Evolutionary conservation across 106 monocot genomes (phyloP), one percentile per base, ranked within the genome.

Genomic region (Alisma plantagoaquatica): DNA sequence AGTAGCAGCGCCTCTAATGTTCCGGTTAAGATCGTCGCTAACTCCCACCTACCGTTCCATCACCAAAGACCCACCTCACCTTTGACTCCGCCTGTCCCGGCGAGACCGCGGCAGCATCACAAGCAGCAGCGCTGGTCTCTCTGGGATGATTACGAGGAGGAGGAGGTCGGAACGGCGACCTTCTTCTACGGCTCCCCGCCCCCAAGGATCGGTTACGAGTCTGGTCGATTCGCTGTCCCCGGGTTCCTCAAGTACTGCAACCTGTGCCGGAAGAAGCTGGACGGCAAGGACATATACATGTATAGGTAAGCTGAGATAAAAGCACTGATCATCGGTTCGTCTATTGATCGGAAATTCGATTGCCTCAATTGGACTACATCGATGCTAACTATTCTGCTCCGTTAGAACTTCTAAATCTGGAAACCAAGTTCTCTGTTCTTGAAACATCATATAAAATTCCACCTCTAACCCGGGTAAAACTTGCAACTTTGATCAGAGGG

Each of bases 251-350:
- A 65, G 46, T 17, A 31, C 33, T 80, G 86, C 67, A 56, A 27
- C 41, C 51, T 80, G 12, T 80, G 86, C 27, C 48, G 59, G 60
- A 76, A 80, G 71, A 61, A 61, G 32, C 80, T 86, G 25, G 70
- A 74, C 24, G 86, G 74, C 25, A 16, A 57, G n/a, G 86, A 86
- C 32, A 71, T 86, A 28, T 86, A 73, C 71, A 86, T 86, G 73
- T 86, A 86, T 52, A 77, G 74, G 86, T 86, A 65, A 53, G n/a
- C n/a, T n/a, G n/a, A n/a, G n/a, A n/a, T n/a, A n/a, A n/a, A n/a
- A n/a, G n/a, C n/a, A n/a, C n/a, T n/a, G n/a, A n/a, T n/a, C n/a
- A n/a, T n/a, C n/a, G n/a, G n/a, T n/a, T n/a, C n/a, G n/a, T n/a
- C n/a, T n/a, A n/a, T n/a, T n/a, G n/a, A n/a, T n/a, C n/a, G n/a